A percentile compares a stretch with the other conserved stretches of the same genome.
Conservation (phyloP, 1,284 basidiomycete species). For the Rhodotorula sp. region DNA sequence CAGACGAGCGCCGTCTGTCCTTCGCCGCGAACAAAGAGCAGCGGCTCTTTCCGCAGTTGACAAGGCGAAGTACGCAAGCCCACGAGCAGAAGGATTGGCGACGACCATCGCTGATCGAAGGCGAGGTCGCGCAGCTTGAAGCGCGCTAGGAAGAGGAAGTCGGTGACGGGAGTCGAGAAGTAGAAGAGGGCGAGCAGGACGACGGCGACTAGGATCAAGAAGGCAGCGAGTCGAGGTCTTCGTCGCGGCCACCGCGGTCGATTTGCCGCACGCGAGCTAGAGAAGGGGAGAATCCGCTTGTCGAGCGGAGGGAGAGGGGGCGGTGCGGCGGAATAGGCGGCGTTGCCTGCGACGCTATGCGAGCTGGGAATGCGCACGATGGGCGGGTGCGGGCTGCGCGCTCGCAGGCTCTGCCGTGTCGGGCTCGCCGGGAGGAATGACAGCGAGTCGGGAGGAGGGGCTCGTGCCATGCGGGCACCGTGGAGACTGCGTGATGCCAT, state of each 20-base stretch:
- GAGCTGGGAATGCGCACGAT: neutral
- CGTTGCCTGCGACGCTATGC: neutral
- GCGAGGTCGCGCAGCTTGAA: slow-evolving; percentile 41
- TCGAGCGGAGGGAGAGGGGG: neutral
- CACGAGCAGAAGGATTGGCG: slow-evolving; percentile 3
- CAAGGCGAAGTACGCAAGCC: slow-evolving; percentile 32
- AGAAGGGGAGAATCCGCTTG: neutral
- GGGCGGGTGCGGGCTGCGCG: neutral
- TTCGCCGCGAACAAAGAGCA: slow-evolving; percentile 41
- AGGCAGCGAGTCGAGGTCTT: neutral
- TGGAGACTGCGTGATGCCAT: no score
- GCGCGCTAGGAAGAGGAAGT: slow-evolving; percentile 26
- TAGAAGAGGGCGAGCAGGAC: neutral
- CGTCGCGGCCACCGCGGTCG: neutral
- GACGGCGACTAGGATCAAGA: neutral
- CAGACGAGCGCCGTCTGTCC: slow-evolving; percentile 40
- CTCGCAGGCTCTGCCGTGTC: neutral
- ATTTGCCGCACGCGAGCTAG: no score
- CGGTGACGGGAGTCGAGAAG: neutral
- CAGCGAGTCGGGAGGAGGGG: neutral
- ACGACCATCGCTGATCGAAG: slow-evolving; percentile 29
- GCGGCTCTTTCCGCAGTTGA: slow-evolving; percentile 41
- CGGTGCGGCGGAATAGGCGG: neutral
- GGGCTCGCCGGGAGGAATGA: neutral
- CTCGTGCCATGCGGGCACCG: no score